Conservation (phyloP, 306 rosid genomes). For the Cicer judaicum region DNA sequence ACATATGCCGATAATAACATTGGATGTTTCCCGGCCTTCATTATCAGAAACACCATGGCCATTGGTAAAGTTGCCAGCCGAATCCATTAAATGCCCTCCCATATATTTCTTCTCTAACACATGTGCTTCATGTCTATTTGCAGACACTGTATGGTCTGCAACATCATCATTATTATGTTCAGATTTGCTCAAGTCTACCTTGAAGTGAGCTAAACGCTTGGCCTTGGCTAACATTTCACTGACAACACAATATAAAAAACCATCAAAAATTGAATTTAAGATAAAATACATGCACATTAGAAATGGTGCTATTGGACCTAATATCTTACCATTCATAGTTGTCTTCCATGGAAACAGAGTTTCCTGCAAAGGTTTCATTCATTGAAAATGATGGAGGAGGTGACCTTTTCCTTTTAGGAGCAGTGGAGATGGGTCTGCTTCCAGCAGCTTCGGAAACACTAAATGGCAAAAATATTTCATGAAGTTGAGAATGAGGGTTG, state of each 20-base stretch:
- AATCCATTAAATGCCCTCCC: constrained; percentile 52
- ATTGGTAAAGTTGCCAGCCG: constrained; percentile 52
- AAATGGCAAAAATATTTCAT: constrained; percentile 25
- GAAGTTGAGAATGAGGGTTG: constrained; percentile 42
- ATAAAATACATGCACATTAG: constrained; percentile 22
- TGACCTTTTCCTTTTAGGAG: constrained; percentile 79
- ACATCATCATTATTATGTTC: constrained; percentile 54
- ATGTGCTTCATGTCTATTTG: constrained; percentile 48
- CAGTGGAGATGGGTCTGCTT: constrained; percentile 47
- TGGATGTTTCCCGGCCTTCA: constrained; percentile 64
- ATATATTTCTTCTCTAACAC: constrained; percentile 54
- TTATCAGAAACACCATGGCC: constrained; percentile 55
- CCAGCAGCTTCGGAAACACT: constrained; percentile 38
- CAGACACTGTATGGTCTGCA: constrained; percentile 54
- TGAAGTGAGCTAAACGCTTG: constrained; percentile 92
- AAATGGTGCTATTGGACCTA: constrained; percentile 31
- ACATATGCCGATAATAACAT: constrained; percentile 74
- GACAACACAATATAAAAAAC: constrained; percentile 39
- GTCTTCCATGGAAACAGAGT: constrained; percentile 56
- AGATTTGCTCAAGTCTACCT: constrained; percentile 68
- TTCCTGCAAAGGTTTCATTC: constrained; percentile 56
- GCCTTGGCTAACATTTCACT: constrained; percentile 93
- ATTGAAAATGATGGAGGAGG: constrained; percentile 61
- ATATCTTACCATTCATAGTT: constrained; percentile 74
- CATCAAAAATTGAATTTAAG: constrained; percentile 26